A percentile compares a stretch with the other conserved stretches of the same genome.
Evolutionary conservation across 2,329 filamentous ascomycete genomes (phyloP).

Genomic region (Nannizziopsis arthrosporioides): DNA sequence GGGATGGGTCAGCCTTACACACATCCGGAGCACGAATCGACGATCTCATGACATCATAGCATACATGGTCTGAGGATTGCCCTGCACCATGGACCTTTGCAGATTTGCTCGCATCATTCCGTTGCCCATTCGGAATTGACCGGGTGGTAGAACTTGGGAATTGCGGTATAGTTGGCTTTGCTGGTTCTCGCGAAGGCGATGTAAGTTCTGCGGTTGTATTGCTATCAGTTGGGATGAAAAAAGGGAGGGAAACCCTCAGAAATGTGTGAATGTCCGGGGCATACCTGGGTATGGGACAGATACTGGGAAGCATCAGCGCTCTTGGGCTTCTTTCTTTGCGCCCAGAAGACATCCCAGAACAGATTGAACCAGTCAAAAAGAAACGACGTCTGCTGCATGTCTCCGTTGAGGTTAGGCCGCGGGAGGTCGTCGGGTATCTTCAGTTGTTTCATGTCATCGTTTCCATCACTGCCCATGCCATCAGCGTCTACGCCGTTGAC

Average conservation of each 20-base stretch:
- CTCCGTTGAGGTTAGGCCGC: slow-evolving; percentile 46
- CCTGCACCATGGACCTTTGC: slow-evolving; percentile 65
- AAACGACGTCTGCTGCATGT: slow-evolving; percentile 60
- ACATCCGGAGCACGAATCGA: slow-evolving; percentile 1
- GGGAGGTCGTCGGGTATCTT: slow-evolving; percentile 75
- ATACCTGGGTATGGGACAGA: slow-evolving; percentile 68
- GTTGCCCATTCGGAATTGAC: slow-evolving; percentile 49
- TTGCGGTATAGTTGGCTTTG: slow-evolving; percentile 67
- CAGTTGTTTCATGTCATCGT: slow-evolving; percentile 56
- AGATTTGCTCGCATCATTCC: slow-evolving; percentile 38
- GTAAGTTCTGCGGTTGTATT: slow-evolving; percentile 38
- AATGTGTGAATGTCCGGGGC: not conserved
- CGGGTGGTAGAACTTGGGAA: slow-evolving; percentile 49
- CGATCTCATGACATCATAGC: slow-evolving; percentile 13
- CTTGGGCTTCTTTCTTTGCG: slow-evolving; percentile 59
- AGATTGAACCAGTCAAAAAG: slow-evolving; percentile 96
- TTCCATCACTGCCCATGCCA: slow-evolving; percentile 69
- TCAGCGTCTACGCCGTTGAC: slow-evolving; percentile 63
- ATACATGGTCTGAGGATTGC: slow-evolving; percentile 44
- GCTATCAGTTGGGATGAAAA: no score
- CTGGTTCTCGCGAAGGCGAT: slow-evolving; percentile 60
- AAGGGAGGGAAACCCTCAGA: no score
- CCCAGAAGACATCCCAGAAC: slow-evolving; percentile 92
- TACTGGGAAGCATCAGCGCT: slow-evolving; percentile 60
- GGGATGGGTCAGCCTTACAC: not conserved